Evolutionary conservation across 2,329 filamentous ascomycete species (phyloP), one percentile per base, ranked within the genome.

Genomic region (Claviceps africana): DNA sequence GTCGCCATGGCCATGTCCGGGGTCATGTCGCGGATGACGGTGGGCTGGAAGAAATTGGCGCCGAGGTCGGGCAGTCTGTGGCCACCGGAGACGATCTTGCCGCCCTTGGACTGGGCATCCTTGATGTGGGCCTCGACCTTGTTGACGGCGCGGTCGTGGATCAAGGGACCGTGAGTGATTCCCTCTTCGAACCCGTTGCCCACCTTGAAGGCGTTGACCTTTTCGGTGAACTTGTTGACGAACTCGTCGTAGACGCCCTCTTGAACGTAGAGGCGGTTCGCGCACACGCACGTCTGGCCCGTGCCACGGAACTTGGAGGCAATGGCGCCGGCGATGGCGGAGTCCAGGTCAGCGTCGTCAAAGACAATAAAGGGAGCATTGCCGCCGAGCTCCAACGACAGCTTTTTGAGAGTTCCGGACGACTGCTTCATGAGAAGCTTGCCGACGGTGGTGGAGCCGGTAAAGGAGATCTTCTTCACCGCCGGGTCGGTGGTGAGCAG

Each of bases 321-420:
- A 51, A 97, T 79, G 47, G 89, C 89, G 28, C 90, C 91, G 0
- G 81, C 72, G 1, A 97, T 88, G 2, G 93, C 93, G 4, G 74
- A 72, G 54, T 96, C 90, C 21, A 97, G 71, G 64, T 97, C 88
- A 21, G 91, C 87, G 62, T 97, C 91, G 62, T 97, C 89, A 63
- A 97, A 97, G 35, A 97, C 88, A 58, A 97, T 96, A 65, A 96
- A 95, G 1, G 91, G 91, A 0, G 91, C 87, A 66, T 97, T 97
- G 47, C 91, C 93, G 51, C 91, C 91, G 1, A 97, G 83, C 66
- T 97, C 91, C 66, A 95, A 86, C 0, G 87, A 93, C 42, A 83
- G 65, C 58, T 82, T 78, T 77, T 97, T 97, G 59, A 96, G 72
- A 0, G 89, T 95, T 42, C 79, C 77, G 0, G 89, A 81, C 11